Evolutionary conservation across 768 basidiomycete species (phyloP).

Genomic region (Gloeophyllum trabeum): DNA sequence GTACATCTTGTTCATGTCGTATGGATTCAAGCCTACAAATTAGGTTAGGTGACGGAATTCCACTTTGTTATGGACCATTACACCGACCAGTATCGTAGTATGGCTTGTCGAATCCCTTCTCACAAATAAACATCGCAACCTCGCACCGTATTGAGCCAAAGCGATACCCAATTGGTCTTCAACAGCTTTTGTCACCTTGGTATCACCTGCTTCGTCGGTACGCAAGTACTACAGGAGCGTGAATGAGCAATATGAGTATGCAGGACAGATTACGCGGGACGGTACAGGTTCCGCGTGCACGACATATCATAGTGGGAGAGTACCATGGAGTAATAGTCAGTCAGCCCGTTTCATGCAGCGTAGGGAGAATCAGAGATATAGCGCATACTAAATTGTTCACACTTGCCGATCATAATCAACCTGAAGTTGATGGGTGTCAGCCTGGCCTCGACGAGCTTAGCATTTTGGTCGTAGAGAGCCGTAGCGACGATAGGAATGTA

Average conservation of each 20-base stretch:
- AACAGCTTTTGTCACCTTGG: slow-evolving; percentile 32
- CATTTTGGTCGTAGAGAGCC: slow-evolving; percentile 37
- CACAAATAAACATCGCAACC: too few relatives aligned
- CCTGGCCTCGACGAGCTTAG: slow-evolving; percentile 27
- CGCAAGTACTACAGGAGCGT: background rate
- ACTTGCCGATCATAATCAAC: slow-evolving; percentile 38
- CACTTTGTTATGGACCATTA: too few relatives aligned
- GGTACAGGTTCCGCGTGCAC: slow-evolving; percentile 38
- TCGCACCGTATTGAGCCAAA: too few relatives aligned
- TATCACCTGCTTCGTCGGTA: slow-evolving; percentile 7
- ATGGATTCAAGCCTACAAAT: slow-evolving; percentile 37
- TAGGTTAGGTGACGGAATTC: too few relatives aligned
- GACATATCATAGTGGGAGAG: slow-evolving; percentile 39
- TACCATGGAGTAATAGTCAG: slow-evolving; percentile 25
- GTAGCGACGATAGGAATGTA: slow-evolving; percentile 41
- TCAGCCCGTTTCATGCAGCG: slow-evolving; percentile 30
- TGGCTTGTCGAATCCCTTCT: too few relatives aligned
- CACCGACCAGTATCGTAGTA: too few relatives aligned
- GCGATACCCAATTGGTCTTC: slow-evolving; percentile 26
- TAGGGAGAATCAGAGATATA: background rate
- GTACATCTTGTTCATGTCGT: slow-evolving; percentile 49
- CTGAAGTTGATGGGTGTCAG: slow-evolving; percentile 36
- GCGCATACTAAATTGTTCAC: background rate
- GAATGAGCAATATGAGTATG: too few relatives aligned
- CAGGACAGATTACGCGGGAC: slow-evolving; percentile 33